Evolutionary conservation across 768 basidiomycete species (phyloP), one percentile per base, ranked within the genome.

Genomic region (Cubamyces lactineus): DNA sequence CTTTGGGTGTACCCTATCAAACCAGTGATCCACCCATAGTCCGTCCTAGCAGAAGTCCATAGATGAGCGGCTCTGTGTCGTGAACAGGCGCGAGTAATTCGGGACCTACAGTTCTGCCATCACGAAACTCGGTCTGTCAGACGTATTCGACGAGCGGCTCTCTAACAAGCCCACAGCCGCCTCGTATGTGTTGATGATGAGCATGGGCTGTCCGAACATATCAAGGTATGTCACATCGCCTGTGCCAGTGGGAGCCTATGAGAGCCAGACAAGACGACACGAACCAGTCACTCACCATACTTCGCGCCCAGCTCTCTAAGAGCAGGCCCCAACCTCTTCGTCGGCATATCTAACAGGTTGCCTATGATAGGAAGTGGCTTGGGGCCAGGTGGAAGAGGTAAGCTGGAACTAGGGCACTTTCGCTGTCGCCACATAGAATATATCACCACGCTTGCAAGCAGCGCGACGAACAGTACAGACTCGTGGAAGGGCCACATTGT

Each of bases 21-120:
- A 0, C 39, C 61, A 6, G 54, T 28, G n/a, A 49, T 45, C 61
- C 61, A 56, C 38, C 26, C 49, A 26, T 41, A 56, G 8, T 40
- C 48, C 5, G 47, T 57, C 13, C 61, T 62, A 24, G 13, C 2
- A 42, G 3, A 6, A 19, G 26, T 0, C 11, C 4, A 34, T 11
- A 11, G 9, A 34, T 34, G 9, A 34, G 34, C 34, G 34, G 34
- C 34, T 34, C 34, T 34, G 9, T 1, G 7, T 1, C 11, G 34
- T 1, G 11, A 1, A 34, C 9, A 9, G 9, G 34, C 34, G 34
- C 34, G 34, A 11, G 9, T 34, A 6, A 34, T 5, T 17, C 19
- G 5, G 15, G 6, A 84, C 86, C 67, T 67, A 89, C 81, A 90
- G 77, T 56, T 91, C 89, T 21, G 75, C 77, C 89, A 92, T 91